Evolutionary conservation across 1,284 basidiomycete species (phyloP), one percentile per base, ranked within the genome.

Genomic region (Apiotrichum porosum): DNA sequence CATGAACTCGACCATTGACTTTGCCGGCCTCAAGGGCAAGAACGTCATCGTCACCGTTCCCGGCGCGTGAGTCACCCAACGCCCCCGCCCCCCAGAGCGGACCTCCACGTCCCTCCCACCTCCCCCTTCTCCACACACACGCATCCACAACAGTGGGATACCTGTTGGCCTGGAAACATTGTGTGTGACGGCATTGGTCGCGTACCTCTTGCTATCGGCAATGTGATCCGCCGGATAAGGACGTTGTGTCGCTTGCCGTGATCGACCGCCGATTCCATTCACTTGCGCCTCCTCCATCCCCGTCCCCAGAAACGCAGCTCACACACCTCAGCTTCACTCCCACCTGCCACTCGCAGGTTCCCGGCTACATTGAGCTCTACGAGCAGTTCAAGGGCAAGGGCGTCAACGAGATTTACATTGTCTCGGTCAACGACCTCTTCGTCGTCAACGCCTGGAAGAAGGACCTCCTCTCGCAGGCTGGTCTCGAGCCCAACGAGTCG

Each of bases 371-470:
- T 60, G 72, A 79, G 37, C 68, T 73, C 21, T 83, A 78, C 63
- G 75, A 81, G 6, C 69, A 80, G 53, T 85, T 86, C 78, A 79
- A 80, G 68, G 78, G 71, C 18, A 84, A 82, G 69, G 85, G 85
- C n/a, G 73, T 88, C 56, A 76, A 79, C 34, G 79, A 80, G 52
- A 78, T 88, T 57, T 85, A 81, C 62, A 76, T 86, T 49, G 75
- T 87, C 38, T 74, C 80, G 15, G 83, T 86, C 39, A 87, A 87
- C 68, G 85, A 87, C 65, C 77, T 77, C 13, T 86, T 85, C 56
- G 73, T 72, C 46, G 58, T 71, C 41, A 69, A 74, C 59, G 85
- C 85, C 5, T 88, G 85, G 85, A 85, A 85, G 66, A 77, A 82
- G 54, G 75, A 80, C 44, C 74, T 87, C 35, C 79, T 80, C 19